Evolutionary conservation across 2,329 filamentous ascomycete genomes (phyloP), one percentile per base, ranked within the genome.

Genomic region (Exutisphaerella laricina): DNA sequence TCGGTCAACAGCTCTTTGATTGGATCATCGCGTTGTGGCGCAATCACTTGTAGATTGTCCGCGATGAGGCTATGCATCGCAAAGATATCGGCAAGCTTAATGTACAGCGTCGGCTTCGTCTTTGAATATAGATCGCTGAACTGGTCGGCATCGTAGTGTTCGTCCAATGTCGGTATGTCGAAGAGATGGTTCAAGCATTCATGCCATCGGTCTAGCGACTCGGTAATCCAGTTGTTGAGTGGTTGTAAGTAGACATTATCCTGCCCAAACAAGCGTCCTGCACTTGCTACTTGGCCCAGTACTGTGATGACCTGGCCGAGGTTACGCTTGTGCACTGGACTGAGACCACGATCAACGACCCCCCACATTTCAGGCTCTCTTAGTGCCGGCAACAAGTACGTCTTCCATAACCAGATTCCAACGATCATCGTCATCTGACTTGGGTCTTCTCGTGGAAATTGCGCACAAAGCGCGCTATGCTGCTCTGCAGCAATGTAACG

Each of bases 41-140:
- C 94, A 48, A 97, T 81, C 44, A 74, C 73, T 4, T 81, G 71
- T 36, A 96, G 78, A 56, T 97, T 88, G 17, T 82, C 75, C 3
- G 87, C 82, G 41, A 97, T 78, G 16, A 97, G 75, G 51, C 84
- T 88, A 67, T 98, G 94, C 46, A 98, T 90, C 36, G 90, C 86
- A 64, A 98, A 97, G 44, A 98, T 89, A 63, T 98, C 92, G 12
- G 85, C 79, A 79, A 98, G 90, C 70, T 98, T 98, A 72, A 98
- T 95, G 70, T 97, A 98, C n/a, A 98, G 74, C 0, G 90, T 97
- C 5, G 92, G 92, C 66, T 95, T 95, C 51, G 88, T 92, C 64
- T 94, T 89, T 43, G 90, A 86, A 62, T 97, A 97, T 5, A 98
- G 76, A 60, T 98, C 92, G 62, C 96, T 97, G 77, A 92, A 98